phyloP scores from a whole-genome alignment of 2,329 filamentous ascomycete species.

The Teratosphaeria destructans region DNA sequence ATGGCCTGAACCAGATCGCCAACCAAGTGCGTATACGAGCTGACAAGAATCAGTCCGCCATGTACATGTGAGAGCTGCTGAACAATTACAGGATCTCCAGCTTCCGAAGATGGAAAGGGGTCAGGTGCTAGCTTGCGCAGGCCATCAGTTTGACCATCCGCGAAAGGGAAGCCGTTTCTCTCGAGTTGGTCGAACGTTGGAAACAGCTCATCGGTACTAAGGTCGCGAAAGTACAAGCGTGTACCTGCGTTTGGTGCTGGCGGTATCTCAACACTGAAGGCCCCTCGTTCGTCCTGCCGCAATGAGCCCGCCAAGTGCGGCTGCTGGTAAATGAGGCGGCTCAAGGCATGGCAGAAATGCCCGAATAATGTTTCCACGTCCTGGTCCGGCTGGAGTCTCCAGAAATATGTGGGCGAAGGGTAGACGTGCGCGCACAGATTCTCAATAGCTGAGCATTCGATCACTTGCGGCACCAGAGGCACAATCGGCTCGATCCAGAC shows the following conservation, averaged over 20 bases:
- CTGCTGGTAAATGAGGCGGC: background rate
- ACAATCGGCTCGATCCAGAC: slow-evolving; percentile 1
- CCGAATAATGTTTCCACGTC: background rate
- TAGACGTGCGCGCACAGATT: slow-evolving; percentile 6
- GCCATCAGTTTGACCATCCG: slow-evolving; percentile 2
- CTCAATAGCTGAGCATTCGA: slow-evolving; percentile 5
- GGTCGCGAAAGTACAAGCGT: slow-evolving; percentile 2
- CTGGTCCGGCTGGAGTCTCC: background rate
- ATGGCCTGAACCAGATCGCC: slow-evolving; percentile 1
- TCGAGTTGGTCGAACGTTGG: slow-evolving; percentile 4
- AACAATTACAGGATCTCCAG: slow-evolving; percentile 1
- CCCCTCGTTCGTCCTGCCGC: slow-evolving; percentile 2
- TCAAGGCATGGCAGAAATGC: slow-evolving; percentile 2
- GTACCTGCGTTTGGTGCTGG: slow-evolving; percentile 2
- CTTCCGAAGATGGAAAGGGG: background rate
- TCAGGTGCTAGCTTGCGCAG: slow-evolving; percentile 1
- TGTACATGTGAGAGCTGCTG: slow-evolving; percentile 1
- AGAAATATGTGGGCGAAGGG: slow-evolving; percentile 2
- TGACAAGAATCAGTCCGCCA: slow-evolving; percentile 2
- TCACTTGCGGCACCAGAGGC: background rate
- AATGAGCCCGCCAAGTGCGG: slow-evolving; percentile 1
- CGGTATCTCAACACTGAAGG: slow-evolving; percentile 2
- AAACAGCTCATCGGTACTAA: slow-evolving; percentile 2
- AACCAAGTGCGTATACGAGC: slow-evolving; percentile 3
- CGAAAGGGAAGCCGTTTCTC: slow-evolving; percentile 1